These are phyloP conservation scores for Emericellopsis terricola DNA, from an alignment of 495 filamentous ascomycete genomes.

Conservation along the genomic window DNA sequence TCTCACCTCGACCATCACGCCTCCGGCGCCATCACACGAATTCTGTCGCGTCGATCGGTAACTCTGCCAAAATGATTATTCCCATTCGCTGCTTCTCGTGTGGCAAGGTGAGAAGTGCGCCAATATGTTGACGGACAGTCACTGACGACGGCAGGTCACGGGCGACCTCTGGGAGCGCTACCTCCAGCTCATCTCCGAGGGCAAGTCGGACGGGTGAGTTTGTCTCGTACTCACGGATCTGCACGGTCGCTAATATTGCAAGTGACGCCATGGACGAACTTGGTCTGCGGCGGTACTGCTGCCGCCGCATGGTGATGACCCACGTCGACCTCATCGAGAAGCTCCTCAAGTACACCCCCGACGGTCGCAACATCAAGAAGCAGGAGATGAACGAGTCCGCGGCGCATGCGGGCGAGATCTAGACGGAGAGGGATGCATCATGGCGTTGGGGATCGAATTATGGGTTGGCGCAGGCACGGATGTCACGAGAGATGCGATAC, in stretches of 20 bases:
- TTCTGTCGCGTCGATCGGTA: background rate
- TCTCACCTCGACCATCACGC: slow-evolving; percentile 3
- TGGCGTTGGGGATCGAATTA: no score
- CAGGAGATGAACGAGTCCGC: slow-evolving; percentile 4
- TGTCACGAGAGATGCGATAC: no score
- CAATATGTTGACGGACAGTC: background rate
- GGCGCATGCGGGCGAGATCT: no score
- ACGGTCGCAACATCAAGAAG: slow-evolving; percentile 35
- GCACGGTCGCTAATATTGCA: slow-evolving; percentile 4
- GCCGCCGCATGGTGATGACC: slow-evolving; percentile 98
- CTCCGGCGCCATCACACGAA: background rate
- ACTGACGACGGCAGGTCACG: slow-evolving; percentile 47
- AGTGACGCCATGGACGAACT: slow-evolving; percentile 90
- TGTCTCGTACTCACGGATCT: background rate
- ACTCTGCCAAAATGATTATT: slow-evolving; percentile 69
- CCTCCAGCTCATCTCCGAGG: slow-evolving; percentile 64
- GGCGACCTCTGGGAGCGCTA: slow-evolving; percentile 96
- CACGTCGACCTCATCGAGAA: slow-evolving; percentile 99
- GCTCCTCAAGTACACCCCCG: slow-evolving; percentile 64
- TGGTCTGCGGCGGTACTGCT: slow-evolving; percentile 90
- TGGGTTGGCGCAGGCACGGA: no score
- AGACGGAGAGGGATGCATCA: no score
- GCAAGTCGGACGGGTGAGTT: slow-evolving; percentile 56
- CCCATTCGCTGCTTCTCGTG: slow-evolving; percentile 97
- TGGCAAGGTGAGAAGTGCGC: slow-evolving; percentile 54